Conservation (phyloP, 805 yeast genomes). For the Wickerhamiella azymoides region DNA sequence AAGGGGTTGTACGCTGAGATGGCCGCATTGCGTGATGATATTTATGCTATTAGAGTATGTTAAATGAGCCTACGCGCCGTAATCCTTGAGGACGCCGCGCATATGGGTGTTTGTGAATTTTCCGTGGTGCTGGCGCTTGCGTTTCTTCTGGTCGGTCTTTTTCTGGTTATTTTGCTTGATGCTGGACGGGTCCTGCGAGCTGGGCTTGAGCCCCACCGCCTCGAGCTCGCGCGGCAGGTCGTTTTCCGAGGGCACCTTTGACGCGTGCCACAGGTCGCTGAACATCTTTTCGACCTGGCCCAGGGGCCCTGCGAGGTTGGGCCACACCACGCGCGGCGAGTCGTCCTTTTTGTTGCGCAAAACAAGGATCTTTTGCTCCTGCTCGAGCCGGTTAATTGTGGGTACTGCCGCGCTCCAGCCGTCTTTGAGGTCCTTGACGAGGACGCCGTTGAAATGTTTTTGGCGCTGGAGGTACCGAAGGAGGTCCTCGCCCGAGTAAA, state of each 20-base stretch:
- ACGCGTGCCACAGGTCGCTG: constrained; percentile 63
- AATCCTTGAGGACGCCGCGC: constrained; percentile 90
- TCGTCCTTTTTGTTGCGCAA: constrained; percentile 86
- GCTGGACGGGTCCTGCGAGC: constrained; percentile 96
- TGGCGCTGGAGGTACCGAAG: constrained; percentile 61
- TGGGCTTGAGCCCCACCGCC: constrained; percentile 85
- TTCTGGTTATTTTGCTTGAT: constrained; percentile 47
- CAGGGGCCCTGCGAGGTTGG: constrained; percentile 64
- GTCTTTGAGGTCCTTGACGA: constrained; percentile 68
- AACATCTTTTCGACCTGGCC: constrained; percentile 69
- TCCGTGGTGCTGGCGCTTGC: constrained; percentile 77
- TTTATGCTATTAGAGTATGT: background rate
- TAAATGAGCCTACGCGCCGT: constrained; percentile 21
- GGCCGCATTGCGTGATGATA: background rate
- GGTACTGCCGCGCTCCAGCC: constrained; percentile 90
- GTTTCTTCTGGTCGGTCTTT: constrained; percentile 47
- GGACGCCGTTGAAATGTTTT: constrained; percentile 73
- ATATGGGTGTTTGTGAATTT: constrained; percentile 92
- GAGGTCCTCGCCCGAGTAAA: constrained; percentile 66
- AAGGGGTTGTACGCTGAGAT: background rate
- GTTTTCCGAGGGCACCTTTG: constrained; percentile 67
- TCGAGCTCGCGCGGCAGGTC: constrained; percentile 67
- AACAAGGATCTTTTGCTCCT: constrained; percentile 63
- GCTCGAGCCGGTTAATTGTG: constrained; percentile 66
- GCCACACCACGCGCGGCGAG: constrained; percentile 87